Evolutionary conservation across 1,139 yeast species (phyloP).

Genomic region (Debaryomyces sp.): DNA sequence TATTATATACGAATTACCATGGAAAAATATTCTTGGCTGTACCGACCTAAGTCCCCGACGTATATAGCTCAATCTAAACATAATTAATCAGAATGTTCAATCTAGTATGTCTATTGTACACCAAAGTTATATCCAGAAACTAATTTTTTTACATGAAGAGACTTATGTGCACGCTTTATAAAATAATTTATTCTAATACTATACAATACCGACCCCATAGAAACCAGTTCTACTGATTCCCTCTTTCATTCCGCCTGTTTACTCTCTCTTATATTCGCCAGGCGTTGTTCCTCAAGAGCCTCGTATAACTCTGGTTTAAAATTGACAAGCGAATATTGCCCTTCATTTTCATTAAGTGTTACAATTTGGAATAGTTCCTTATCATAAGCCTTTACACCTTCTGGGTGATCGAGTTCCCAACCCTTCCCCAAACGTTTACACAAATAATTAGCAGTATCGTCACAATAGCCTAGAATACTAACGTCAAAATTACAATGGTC

Average conservation of each 20-base stretch:
- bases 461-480: constrained; percentile 79
- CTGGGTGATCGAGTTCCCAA: constrained; percentile 67
- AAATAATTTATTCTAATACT: not conserved
- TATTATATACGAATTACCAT: not conserved
- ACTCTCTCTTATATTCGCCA: not conserved
- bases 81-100: not conserved
- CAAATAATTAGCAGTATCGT: constrained; percentile 75
- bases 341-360: constrained; percentile 24
- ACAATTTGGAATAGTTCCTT: constrained; percentile 22
- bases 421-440: constrained; percentile 49
- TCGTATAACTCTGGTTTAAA: not conserved
- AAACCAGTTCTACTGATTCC: constrained; percentile 3
- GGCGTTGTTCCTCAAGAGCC: not conserved
- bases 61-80: constrained; percentile 1
- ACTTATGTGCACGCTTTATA: constrained; percentile 1
- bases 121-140: not conserved
- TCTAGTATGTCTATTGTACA: not conserved
- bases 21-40: not conserved
- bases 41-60: not conserved
- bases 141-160: not conserved
- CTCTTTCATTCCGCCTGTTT: not conserved
- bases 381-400: constrained; percentile 16
- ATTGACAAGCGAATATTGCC: constrained; percentile 22
- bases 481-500: constrained; percentile 80
- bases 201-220: not conserved